Base-by-base conservation (phyloP, 495 filamentous ascomycete genomes). In the Penicillium nucicola region DNA sequence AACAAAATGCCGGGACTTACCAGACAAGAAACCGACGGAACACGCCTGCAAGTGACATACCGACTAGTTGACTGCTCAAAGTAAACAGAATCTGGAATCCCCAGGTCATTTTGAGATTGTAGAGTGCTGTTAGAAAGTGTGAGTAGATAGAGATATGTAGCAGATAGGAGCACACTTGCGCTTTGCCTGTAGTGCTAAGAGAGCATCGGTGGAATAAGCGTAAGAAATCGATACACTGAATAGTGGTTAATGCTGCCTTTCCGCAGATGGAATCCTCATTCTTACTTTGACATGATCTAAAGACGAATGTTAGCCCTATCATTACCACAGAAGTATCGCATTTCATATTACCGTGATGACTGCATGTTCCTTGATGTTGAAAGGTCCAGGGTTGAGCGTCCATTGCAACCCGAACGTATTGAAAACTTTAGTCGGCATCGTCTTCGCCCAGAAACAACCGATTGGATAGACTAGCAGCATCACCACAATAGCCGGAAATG, bases 301-400 rank as follows among this genome's bases (percentile, higher is more conserved):
- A 13, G 20, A 28, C 18, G 19, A 41, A 15, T 1, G 41, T 57
- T 31, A 50, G 43, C 33, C 19, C 32, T 6, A 2, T 22, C n/a
- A 5, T 8, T 6, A 28, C 25, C 6, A 28, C 6, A 9, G 25
- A 18, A 12, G 6, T 20, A 38, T 18, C 6, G 7, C 10, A 2
- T 3, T 19, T 19, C 67, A 75, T 76, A 82, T 82, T 52, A 86
- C 77, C 14, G 82, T 81, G 44, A 87, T 82, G 28, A 87, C 75
- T 14, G 83, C 75, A 60, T 87, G 84, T 50, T 86, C 83, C 54
- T 87, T 87, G 56, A 85, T 77, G 52, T 83, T 87, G 67, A 87
- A 87, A 10, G 78, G 80, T 0, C 84, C 82, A 2, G 81, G 79
- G 52, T 86, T 86, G 23, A 87, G 60, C 13, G 70, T 76, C 66